These are phyloP conservation scores for Pezicula neosporulosa DNA, from an alignment of 2,329 filamentous ascomycete genomes.

Conservation along the genomic window DNA sequence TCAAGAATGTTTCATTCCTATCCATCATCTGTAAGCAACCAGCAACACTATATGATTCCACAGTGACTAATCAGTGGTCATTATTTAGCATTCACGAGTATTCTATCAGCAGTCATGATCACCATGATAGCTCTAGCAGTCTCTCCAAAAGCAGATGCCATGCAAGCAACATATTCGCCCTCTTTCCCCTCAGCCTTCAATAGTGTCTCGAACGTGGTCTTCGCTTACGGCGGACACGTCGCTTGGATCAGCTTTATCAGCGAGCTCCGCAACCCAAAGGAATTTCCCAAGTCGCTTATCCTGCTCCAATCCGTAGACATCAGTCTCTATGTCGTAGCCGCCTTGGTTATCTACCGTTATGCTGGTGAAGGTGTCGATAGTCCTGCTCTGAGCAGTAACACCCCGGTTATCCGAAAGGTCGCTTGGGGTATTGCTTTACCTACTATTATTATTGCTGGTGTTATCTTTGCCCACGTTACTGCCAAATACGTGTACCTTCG, in stretches of 20 bases:
- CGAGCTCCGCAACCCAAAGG: slow-evolving; percentile 51
- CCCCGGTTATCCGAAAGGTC: slow-evolving; percentile 51
- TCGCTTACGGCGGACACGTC: slow-evolving; percentile 57
- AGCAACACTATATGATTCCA: neutral
- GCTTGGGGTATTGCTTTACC: slow-evolving; percentile 67
- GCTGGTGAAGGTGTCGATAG: slow-evolving; percentile 58
- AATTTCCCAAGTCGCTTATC: slow-evolving; percentile 55
- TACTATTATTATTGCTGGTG: slow-evolving; percentile 68
- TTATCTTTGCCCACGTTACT: slow-evolving; percentile 66
- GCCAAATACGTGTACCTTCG: slow-evolving; percentile 64
- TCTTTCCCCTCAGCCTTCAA: slow-evolving; percentile 41
- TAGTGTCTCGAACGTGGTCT: slow-evolving; percentile 53
- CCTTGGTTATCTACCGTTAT: slow-evolving; percentile 65
- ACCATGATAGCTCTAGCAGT: slow-evolving; percentile 54
- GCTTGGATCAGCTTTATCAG: slow-evolving; percentile 58
- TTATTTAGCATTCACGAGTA: slow-evolving; percentile 47
- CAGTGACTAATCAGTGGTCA: neutral
- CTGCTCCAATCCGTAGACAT: slow-evolving; percentile 57
- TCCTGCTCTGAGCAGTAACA: slow-evolving; percentile 61
- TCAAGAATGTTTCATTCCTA: slow-evolving; percentile 51
- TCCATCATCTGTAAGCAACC: slow-evolving; percentile 44
- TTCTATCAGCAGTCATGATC: slow-evolving; percentile 50
- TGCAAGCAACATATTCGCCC: slow-evolving; percentile 31
- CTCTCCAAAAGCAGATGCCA: slow-evolving; percentile 3
- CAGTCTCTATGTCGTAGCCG: slow-evolving; percentile 59